Conservation (phyloP, 1,284 basidiomycete genomes). For the Moesziomyces antarcticus region DNA sequence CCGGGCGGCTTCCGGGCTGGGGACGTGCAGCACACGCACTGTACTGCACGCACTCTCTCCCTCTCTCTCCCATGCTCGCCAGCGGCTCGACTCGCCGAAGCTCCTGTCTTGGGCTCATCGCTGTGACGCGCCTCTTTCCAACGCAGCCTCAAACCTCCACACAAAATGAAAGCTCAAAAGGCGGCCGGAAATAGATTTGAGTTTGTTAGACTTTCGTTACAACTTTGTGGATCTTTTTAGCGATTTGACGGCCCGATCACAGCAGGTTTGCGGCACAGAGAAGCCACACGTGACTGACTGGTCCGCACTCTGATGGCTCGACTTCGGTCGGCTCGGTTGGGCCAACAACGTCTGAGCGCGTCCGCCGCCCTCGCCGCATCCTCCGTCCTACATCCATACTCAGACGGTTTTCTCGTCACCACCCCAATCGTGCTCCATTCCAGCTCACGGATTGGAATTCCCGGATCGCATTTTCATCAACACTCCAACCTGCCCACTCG, state of each 20-base stretch:
- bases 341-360: conserved; percentile 2
- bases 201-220: neutral
- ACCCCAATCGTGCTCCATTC: too few relatives aligned
- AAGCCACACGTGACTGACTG: conserved; percentile 13
- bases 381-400: too few relatives aligned
- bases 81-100: too few relatives aligned
- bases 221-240: neutral
- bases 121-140: too few relatives aligned
- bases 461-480: neutral
- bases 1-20: too few relatives aligned
- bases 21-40: too few relatives aligned
- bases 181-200: neutral
- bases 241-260: neutral
- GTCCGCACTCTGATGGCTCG: neutral
- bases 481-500: neutral
- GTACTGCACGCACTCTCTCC: too few relatives aligned
- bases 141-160: conserved; percentile 2
- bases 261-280: neutral
- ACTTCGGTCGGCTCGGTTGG: neutral
- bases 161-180: neutral
- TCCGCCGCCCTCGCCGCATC: too few relatives aligned
- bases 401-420: too few relatives aligned
- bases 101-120: conserved; percentile 5
- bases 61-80: too few relatives aligned
- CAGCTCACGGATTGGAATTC: too few relatives aligned